phyloP scores from a whole-genome alignment of 2,329 filamentous ascomycete genomes.

The Xylariomycetidae sp. region DNA sequence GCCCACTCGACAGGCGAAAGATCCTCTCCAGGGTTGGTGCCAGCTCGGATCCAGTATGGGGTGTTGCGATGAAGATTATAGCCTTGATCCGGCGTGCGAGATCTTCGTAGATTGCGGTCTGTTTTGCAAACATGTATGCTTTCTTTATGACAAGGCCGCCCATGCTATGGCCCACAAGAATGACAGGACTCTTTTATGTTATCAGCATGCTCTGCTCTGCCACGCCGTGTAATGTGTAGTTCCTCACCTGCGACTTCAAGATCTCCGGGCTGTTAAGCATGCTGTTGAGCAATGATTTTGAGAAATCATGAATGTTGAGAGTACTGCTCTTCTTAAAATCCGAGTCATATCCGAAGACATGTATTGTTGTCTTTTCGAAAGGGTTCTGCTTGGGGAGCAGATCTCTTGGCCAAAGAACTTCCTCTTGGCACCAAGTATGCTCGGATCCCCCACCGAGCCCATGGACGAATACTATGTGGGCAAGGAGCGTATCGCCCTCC shows the following conservation, averaged over 20 bases:
- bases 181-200: constrained; percentile 21
- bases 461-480: constrained; percentile 36
- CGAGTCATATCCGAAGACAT: constrained; percentile 7
- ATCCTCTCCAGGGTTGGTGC: constrained; percentile 21
- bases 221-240: no score
- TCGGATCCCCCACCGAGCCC: constrained; percentile 33
- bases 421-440: constrained; percentile 28
- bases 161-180: constrained; percentile 32
- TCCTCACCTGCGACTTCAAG: neutral
- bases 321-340: constrained; percentile 12
- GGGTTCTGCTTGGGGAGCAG: constrained; percentile 3
- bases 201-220: no score
- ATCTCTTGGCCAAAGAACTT: constrained; percentile 6
- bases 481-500: no score
- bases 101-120: constrained; percentile 8
- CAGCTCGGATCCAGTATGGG: constrained; percentile 26
- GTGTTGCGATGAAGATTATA: constrained; percentile 28
- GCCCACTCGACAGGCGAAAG: constrained; percentile 10
- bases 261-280: constrained; percentile 1
- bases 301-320: constrained; percentile 29
- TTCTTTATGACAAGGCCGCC: constrained; percentile 31
- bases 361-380: constrained; percentile 1
- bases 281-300: constrained; percentile 22
- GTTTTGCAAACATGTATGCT: constrained; percentile 22
- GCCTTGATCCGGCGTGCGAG: constrained; percentile 17